Percentiles rank a stretch among this genome's conserved stretches.
phyloP scores from a whole-genome alignment of 164 flowering plant species.

The Tetrastigma voinierianum region DNA sequence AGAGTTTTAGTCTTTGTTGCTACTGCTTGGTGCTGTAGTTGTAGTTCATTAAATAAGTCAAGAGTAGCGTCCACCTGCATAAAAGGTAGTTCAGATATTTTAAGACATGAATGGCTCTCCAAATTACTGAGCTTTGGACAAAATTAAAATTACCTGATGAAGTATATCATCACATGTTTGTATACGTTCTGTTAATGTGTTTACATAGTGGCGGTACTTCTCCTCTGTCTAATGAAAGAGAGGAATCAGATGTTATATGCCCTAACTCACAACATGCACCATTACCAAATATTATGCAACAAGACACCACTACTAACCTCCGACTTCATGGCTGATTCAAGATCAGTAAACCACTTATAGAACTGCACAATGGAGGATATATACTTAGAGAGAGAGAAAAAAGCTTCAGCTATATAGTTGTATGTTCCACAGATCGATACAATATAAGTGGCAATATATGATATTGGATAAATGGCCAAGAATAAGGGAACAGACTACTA shows the following conservation, averaged over 20 bases:
- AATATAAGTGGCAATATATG: not conserved
- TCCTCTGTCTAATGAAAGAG: conserved; percentile 76
- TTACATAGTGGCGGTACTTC: conserved; percentile 91
- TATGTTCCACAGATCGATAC: not conserved
- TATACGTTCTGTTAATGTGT: conserved; percentile 75
- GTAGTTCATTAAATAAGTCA: conserved; percentile 78
- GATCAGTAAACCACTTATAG: conserved; percentile 95
- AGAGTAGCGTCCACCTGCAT: conserved; percentile 92
- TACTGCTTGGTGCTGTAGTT: conserved; percentile 91
- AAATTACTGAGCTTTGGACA: not conserved
- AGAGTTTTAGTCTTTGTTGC: conserved; percentile 94
- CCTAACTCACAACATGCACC: conserved; percentile 2
- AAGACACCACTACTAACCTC: conserved; percentile 59
- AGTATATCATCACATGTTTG: conserved; percentile 89
- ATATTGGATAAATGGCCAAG: not conserved
- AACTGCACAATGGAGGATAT: conserved; percentile 50
- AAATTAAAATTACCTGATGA: conserved; percentile 43
- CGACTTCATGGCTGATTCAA: conserved; percentile 93
- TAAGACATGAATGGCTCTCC: not conserved
- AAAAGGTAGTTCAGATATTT: conserved; percentile 14
- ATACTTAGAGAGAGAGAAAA: conserved; percentile 2
- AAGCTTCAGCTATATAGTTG: not conserved
- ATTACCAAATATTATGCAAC: not conserved
- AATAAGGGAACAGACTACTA: not conserved
- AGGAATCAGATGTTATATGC: conserved; percentile 14